Conservation (phyloP, 805 yeast genomes). For the Candida silvicultrix region DNA sequence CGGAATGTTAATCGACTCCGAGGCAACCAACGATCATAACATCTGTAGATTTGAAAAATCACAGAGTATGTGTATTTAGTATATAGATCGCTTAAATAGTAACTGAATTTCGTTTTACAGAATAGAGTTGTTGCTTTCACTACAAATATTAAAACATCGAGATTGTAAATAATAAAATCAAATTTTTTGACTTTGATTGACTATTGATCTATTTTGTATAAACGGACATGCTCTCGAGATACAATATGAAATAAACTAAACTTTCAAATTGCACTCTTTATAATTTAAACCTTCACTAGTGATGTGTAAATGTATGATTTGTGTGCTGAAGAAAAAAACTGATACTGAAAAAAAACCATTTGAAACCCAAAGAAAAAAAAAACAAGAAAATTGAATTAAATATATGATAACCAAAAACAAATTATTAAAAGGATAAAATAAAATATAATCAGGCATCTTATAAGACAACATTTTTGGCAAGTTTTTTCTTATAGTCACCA, state of each 20-base stretch:
- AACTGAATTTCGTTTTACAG: no score
- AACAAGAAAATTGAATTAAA: neutral
- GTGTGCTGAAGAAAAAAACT: neutral
- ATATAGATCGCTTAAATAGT: no score
- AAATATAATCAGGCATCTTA: constrained; percentile 21
- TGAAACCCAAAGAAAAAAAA: neutral
- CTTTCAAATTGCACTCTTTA: no score
- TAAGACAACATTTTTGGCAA: constrained; percentile 86
- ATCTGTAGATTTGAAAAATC: no score
- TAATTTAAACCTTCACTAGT: no score
- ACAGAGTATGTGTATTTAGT: no score
- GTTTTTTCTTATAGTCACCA: constrained; percentile 85
- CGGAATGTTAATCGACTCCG: no score
- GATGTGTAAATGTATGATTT: neutral
- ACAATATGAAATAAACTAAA: no score
- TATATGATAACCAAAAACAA: neutral
- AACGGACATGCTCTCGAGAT: neutral
- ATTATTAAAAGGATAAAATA: neutral
- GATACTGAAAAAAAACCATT: neutral
- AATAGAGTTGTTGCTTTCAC: no score
- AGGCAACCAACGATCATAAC: no score
- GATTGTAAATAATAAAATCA: neutral
- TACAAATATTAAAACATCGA: no score
- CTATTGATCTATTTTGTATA: neutral
- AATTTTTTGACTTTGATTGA: neutral